Evolutionary conservation across 2,329 filamentous ascomycete genomes (phyloP).

Genomic region (Ophiosphaerella narmari): DNA sequence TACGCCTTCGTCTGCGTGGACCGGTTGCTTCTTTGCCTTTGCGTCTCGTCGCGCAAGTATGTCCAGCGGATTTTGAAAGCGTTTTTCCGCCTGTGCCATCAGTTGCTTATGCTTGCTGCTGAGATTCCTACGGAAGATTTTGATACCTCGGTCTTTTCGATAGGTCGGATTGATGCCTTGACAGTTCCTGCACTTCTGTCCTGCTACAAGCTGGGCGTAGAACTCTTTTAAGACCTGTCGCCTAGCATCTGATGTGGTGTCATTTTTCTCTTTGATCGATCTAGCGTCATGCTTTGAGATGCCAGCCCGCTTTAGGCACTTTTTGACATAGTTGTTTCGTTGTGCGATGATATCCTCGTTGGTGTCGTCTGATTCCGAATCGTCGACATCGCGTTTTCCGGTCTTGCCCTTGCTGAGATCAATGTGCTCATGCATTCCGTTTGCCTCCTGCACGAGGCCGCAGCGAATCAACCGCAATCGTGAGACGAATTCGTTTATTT

Average conservation of each 20-base stretch:
- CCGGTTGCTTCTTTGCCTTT: slow-evolving; percentile 50
- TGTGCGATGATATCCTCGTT: slow-evolving; percentile 61
- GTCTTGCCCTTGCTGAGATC: slow-evolving; percentile 46
- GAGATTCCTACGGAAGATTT: slow-evolving; percentile 87
- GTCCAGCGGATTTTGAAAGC: slow-evolving; percentile 71
- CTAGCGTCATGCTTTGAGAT: slow-evolving; percentile 50
- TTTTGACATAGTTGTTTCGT: slow-evolving; percentile 72
- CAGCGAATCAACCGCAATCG: slow-evolving; percentile 85
- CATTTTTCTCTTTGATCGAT: slow-evolving; percentile 70
- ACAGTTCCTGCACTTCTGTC: slow-evolving; percentile 71
- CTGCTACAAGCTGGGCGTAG: slow-evolving; percentile 70
- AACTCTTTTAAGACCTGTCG: slow-evolving; percentile 81
- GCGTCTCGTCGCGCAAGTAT: slow-evolving; percentile 57
- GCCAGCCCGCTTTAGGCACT: slow-evolving; percentile 67
- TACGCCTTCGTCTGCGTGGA: slow-evolving; percentile 69
- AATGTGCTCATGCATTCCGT: slow-evolving; percentile 54
- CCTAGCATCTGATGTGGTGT: slow-evolving; percentile 78
- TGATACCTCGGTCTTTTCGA: slow-evolving; percentile 87
- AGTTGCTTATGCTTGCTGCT: slow-evolving; percentile 74
- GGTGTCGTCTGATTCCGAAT: slow-evolving; percentile 66
- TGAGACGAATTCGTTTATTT: slow-evolving; percentile 79
- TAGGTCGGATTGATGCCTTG: slow-evolving; percentile 66
- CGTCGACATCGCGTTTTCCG: slow-evolving; percentile 49
- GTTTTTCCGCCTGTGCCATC: slow-evolving; percentile 73
- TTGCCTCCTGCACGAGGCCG: slow-evolving; percentile 74